Evolutionary conservation across 441 rosid species (phyloP).

Genomic region (Erodium moschatum): DNA sequence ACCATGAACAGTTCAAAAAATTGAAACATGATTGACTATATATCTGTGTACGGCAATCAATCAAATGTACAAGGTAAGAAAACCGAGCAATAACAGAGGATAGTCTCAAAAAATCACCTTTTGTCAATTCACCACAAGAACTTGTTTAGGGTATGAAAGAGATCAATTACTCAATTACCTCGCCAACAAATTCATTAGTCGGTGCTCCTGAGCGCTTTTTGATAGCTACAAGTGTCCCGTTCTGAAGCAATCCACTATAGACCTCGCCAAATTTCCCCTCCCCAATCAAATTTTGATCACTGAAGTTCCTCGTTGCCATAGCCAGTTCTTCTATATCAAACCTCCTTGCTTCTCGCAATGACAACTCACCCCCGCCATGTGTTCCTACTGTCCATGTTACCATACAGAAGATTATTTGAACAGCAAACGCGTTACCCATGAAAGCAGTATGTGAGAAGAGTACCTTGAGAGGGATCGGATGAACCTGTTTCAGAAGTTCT

Average conservation of each 20-base stretch:
- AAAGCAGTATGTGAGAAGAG: background rate
- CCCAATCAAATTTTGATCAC: constrained; percentile 52
- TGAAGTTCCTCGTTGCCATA: constrained; percentile 54
- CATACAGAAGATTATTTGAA: constrained; percentile 9
- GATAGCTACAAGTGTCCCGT: constrained; percentile 67
- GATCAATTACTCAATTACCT: constrained; percentile 38
- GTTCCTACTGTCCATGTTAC: constrained; percentile 37
- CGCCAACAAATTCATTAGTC: constrained; percentile 48
- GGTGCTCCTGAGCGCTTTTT: constrained; percentile 50
- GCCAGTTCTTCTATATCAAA: constrained; percentile 62
- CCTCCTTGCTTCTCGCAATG: constrained; percentile 47
- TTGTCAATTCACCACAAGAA: too few relatives aligned
- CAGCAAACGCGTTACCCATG: constrained; percentile 11
- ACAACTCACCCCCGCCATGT: constrained; percentile 44
- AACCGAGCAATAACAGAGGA: background rate
- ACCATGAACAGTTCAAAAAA: background rate
- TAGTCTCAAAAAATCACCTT: background rate
- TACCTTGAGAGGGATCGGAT: constrained; percentile 54
- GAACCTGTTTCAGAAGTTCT: constrained; percentile 61
- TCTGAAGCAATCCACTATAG: constrained; percentile 64
- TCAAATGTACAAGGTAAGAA: background rate
- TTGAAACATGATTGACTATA: background rate
- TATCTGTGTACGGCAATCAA: background rate
- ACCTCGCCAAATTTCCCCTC: constrained; percentile 63
- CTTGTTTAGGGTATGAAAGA: background rate